Evolutionary conservation across 2,329 filamentous ascomycete genomes (phyloP).

Genomic region (Xylariaceae sp.): DNA sequence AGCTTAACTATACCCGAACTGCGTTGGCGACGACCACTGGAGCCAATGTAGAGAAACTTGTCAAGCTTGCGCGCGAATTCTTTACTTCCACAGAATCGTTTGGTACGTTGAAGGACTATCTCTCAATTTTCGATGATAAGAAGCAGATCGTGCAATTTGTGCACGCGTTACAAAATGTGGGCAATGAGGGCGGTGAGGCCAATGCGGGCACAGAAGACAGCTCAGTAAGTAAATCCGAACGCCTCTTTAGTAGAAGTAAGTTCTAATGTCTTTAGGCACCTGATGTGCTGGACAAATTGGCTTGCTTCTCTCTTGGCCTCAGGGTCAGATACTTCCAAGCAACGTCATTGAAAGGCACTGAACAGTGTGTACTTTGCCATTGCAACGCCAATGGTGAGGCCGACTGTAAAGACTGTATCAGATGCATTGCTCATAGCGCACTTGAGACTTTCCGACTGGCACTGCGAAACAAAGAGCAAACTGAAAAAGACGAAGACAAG

Average conservation of each 20-base stretch:
- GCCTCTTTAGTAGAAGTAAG: not conserved
- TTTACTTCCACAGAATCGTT: constrained; percentile 41
- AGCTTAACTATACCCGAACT: constrained; percentile 4
- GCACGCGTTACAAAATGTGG: constrained; percentile 26
- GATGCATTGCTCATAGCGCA: constrained; percentile 21
- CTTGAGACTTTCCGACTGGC: constrained; percentile 22
- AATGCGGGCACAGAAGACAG: constrained; percentile 19
- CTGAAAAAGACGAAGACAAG: constrained; percentile 4
- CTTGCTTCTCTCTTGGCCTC: constrained; percentile 16
- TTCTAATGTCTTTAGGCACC: constrained; percentile 14
- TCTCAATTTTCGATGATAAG: constrained; percentile 38
- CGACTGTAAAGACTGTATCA: constrained; percentile 25
- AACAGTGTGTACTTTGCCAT: constrained; percentile 20
- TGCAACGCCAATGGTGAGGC: not conserved
- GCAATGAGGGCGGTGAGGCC: no score
- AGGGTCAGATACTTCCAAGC: constrained; percentile 22
- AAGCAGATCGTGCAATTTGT: constrained; percentile 39
- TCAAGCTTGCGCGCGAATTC: constrained; percentile 37
- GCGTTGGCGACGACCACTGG: not conserved
- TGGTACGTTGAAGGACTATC: constrained; percentile 44
- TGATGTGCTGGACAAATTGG: constrained; percentile 12
- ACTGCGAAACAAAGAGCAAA: constrained; percentile 17
- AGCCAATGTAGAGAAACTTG: constrained; percentile 30
- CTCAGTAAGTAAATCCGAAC: constrained; percentile 27
- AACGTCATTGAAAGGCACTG: constrained; percentile 7